These are phyloP conservation scores for Brettanomyces sp. DNA, from an alignment of 805 yeast genomes.

Conservation along the genomic window DNA sequence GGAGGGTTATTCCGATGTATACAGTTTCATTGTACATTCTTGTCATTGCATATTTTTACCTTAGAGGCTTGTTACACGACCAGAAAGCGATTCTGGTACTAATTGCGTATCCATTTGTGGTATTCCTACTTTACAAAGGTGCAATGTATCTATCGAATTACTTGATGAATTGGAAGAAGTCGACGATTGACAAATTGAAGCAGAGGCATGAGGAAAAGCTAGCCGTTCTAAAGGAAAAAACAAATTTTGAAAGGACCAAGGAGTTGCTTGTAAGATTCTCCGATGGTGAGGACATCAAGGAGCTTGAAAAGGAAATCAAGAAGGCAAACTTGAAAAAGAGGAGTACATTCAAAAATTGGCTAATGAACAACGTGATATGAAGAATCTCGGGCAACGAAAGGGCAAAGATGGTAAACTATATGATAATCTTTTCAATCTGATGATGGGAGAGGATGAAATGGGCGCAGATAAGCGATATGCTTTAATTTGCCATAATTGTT, in stretches of 20 bases:
- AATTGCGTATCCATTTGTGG: conserved; percentile 8
- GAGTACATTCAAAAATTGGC: conserved; percentile 28
- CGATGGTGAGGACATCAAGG: conserved; percentile 38
- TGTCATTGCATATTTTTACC: conserved; percentile 16
- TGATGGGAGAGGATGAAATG: conserved; percentile 58
- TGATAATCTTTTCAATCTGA: conserved; percentile 31
- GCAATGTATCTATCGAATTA: conserved; percentile 11
- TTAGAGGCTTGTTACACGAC: background rate
- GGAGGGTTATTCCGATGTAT: conserved; percentile 12
- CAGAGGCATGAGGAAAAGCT: conserved; percentile 29
- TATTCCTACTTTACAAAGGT: conserved; percentile 7
- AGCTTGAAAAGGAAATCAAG: conserved; percentile 32
- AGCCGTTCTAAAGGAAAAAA: conserved; percentile 32
- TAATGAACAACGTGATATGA: conserved; percentile 15
- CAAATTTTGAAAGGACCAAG: conserved; percentile 69
- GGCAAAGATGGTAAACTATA: conserved; percentile 5
- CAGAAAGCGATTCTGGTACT: conserved; percentile 3
- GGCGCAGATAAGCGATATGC: conserved; percentile 57
- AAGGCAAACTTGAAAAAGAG: conserved; percentile 30
- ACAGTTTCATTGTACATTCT: conserved; percentile 13
- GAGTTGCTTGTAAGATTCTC: conserved; percentile 58
- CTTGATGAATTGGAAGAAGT: conserved; percentile 15
- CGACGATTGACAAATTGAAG: conserved; percentile 17
- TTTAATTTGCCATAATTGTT: conserved; percentile 59
- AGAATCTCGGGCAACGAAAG: conserved; percentile 6